Percentiles rank a stretch among this genome's conserved stretches.
These are phyloP conservation scores for Nicotiana sylvestris DNA, from an alignment of 257 asterid genomes.

Conservation along the genomic window DNA sequence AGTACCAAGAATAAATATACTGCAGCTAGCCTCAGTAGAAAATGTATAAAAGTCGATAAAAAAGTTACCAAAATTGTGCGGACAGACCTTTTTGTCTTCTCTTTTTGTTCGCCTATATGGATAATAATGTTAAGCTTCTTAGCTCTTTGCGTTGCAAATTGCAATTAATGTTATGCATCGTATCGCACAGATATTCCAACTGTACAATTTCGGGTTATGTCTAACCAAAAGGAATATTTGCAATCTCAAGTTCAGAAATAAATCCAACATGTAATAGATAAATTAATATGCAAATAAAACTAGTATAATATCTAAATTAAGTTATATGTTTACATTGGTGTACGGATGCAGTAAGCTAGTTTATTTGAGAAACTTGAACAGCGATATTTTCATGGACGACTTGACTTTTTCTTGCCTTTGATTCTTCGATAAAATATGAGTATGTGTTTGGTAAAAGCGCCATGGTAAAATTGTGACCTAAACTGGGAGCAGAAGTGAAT, in stretches of 20 bases:
- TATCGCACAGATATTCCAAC: too few species aligned
- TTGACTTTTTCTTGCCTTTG: not conserved
- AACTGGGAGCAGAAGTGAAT: not conserved
- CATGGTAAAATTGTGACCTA: too few species aligned
- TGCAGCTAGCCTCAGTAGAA: not conserved
- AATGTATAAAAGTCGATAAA: not conserved
- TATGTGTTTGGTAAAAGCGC: not conserved
- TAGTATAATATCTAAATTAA: not conserved
- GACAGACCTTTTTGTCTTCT: not conserved
- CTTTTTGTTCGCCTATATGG: not conserved
- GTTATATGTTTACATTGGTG: not conserved
- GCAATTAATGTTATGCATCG: too few species aligned
- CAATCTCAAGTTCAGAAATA: not conserved
- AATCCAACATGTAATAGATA: not conserved
- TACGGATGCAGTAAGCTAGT: too few species aligned
- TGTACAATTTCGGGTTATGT: not conserved
- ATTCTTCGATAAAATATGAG: constrained; percentile 9
- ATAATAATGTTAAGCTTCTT: not conserved
- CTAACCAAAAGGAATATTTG: not conserved
- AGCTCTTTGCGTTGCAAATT: too few species aligned
- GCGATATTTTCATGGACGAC: too few species aligned
- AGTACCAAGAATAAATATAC: not conserved
- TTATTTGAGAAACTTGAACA: too few species aligned
- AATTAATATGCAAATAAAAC: not conserved
- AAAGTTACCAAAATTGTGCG: constrained; percentile 17